These are phyloP conservation scores for Aristolochia californica DNA, from an alignment of 164 flowering plant genomes.

Conservation along the genomic window DNA sequence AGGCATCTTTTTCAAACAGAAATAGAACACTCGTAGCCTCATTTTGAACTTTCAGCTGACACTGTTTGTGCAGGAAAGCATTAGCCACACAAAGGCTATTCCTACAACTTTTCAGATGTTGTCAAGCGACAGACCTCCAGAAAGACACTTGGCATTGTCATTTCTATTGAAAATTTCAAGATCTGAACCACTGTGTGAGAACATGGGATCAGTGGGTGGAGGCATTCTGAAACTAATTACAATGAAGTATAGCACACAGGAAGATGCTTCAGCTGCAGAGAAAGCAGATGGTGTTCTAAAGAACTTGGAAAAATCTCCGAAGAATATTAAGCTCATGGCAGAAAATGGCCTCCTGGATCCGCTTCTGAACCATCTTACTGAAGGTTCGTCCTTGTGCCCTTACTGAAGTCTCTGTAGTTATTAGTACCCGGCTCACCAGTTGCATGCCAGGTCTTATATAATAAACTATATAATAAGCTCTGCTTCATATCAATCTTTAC, in stretches of 20 bases:
- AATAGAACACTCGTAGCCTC: no score
- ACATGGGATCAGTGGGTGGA: conserved; percentile 44
- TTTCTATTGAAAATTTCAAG: conserved; percentile 53
- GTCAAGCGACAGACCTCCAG: conserved; percentile 33
- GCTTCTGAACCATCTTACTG: conserved; percentile 44
- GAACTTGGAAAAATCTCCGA: conserved; percentile 45
- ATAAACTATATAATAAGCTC: no score
- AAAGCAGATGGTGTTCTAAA: conserved; percentile 42
- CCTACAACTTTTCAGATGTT: conserved; percentile 32
- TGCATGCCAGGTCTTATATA: no score
- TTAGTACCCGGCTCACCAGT: no score
- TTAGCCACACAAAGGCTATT: conserved; percentile 28
- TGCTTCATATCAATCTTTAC: no score
- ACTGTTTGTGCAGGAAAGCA: conserved; percentile 35
- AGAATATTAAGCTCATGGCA: conserved; percentile 65
- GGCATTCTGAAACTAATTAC: conserved; percentile 57
- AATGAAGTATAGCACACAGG: conserved; percentile 28
- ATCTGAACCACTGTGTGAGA: conserved; percentile 29
- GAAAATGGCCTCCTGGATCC: conserved; percentile 72
- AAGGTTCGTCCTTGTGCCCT: conserved; percentile 31
- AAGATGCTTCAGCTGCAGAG: conserved; percentile 44
- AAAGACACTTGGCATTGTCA: conserved; percentile 37
- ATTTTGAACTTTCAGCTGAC: no score
- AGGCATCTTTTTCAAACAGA: no score
- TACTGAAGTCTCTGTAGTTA: no score